A percentile compares a stretch with the other conserved stretches of the same genome.
phyloP scores from a whole-genome alignment of 2,329 filamentous ascomycete species.

The Fusarium falciforme region DNA sequence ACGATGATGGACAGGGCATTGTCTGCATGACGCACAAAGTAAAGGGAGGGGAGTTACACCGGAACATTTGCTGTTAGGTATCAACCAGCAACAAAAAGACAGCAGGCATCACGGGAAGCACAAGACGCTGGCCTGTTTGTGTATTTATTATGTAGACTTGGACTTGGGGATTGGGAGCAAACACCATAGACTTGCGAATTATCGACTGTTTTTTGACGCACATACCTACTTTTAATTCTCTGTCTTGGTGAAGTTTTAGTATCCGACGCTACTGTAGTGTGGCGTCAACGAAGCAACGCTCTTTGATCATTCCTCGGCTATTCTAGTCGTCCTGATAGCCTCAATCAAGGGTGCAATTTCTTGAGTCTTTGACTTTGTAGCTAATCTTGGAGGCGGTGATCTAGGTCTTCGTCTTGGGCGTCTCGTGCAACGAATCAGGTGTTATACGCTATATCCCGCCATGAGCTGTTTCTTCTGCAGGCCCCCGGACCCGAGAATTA shows the following conservation, averaged over 20 bases:
- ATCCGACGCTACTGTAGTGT: background rate
- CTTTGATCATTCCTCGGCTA: background rate
- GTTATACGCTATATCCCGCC: background rate
- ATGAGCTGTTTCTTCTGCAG: background rate
- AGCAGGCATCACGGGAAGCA: constrained; percentile 42
- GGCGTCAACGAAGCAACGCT: background rate
- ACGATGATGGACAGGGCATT: constrained; percentile 42
- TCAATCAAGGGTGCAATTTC: background rate
- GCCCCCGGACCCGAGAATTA: background rate
- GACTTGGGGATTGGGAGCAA: constrained; percentile 34
- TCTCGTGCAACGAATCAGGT: background rate
- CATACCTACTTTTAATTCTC: background rate
- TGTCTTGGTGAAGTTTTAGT: background rate
- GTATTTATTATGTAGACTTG: constrained; percentile 45
- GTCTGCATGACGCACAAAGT: constrained; percentile 41
- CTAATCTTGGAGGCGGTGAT: background rate
- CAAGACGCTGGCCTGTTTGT: constrained; percentile 44
- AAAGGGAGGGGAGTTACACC: constrained; percentile 40
- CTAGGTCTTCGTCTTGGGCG: background rate
- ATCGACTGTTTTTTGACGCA: constrained; percentile 10
- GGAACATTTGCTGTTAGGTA: constrained; percentile 37
- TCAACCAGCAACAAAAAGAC: constrained; percentile 24
- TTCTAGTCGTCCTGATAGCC: background rate
- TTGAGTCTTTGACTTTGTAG: background rate
- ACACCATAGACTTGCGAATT: constrained; percentile 41